A percentile compares a stretch with the other conserved stretches of the same genome.
Conservation (phyloP, 169 alveolate genomes). For the Cryptosporidium bovis region DNA sequence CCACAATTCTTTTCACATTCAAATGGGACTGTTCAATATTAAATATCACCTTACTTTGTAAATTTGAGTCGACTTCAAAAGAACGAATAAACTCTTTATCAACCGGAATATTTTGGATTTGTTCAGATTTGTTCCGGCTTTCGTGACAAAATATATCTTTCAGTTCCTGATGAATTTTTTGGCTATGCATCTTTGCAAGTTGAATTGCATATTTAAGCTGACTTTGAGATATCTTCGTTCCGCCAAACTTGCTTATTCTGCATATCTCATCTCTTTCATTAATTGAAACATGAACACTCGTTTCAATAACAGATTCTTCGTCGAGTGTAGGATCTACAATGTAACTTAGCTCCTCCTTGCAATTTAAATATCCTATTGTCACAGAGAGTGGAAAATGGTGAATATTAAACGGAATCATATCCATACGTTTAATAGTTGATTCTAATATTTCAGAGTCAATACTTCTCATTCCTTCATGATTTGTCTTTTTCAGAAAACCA, state of each 20-base stretch:
- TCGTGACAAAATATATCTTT: conserved; percentile 14
- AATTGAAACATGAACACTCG: conserved; percentile 38
- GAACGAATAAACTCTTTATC: neutral
- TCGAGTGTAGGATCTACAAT: conserved; percentile 58
- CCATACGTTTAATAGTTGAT: conserved; percentile 32
- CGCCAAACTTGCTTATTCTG: conserved; percentile 53
- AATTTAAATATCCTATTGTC: conserved; percentile 27
- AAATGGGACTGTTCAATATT: neutral
- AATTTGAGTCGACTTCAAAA: neutral
- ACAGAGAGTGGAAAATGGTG: conserved; percentile 69
- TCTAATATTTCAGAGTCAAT: conserved; percentile 31
- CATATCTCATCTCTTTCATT: conserved; percentile 43
- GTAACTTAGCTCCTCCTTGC: conserved; percentile 45
- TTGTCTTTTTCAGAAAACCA: conserved; percentile 23
- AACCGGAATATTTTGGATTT: neutral
- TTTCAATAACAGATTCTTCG: conserved; percentile 32
- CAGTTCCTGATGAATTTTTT: conserved; percentile 33
- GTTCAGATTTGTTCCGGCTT: neutral
- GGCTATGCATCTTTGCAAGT: conserved; percentile 52
- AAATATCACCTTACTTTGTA: neutral
- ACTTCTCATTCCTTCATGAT: neutral
- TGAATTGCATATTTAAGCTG: conserved; percentile 60
- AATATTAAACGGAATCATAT: conserved; percentile 59
- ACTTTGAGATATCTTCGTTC: conserved; percentile 19
- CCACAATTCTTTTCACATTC: neutral